Evolutionary conservation across 148 eudicot genomes (phyloP), one percentile per base, ranked within the genome.

Genomic region (Simmondsia chinensis): DNA sequence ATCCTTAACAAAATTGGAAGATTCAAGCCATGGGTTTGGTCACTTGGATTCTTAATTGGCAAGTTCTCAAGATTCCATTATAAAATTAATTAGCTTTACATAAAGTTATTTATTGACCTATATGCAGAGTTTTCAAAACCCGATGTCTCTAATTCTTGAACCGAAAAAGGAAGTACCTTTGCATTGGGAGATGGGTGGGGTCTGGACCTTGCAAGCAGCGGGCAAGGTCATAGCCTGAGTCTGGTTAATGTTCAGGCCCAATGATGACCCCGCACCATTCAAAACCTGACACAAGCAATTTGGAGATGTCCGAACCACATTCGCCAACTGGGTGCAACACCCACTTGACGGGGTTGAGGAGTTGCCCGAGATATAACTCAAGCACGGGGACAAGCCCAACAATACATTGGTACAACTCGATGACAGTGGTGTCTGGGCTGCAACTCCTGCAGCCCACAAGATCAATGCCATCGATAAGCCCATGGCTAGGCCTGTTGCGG

Each of bases 321-420:
- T 38, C 31, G 49, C 53, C 8, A 68, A 64, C 57, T 59, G 57
- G 22, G 60, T 9, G 50, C 65, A 68, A 37, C 74, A 63, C 3
- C 55, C 19, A 0, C 65, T 40, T 11, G 70, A 39, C 4, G 78
- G 66, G 0, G 17, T 26, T 11, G 70, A 55, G 6, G 58, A 34
- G 41, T 63, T 72, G 36, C 62, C 69, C 4, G 57, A 37, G 30
- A 72, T 72, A 56, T 67, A 63, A 33, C 66, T 50, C 18, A 64
- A 52, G 59, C 75, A 72, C 40, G 77, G 77, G 3, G 71, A 64
- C 55, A 59, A 9, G 54, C 52, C 54, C 8, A 55, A 39, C 4
- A 59, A 14, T 7, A 18, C 48, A 13, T 33, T 59, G 0, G 45
- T 35, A 35, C 69, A 63, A 22, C 52, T 20, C 4, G 68, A 63